These are phyloP conservation scores for Coleophoma eucalyptorum DNA, from an alignment of 2,329 filamentous ascomycete species.

Conservation along the genomic window DNA sequence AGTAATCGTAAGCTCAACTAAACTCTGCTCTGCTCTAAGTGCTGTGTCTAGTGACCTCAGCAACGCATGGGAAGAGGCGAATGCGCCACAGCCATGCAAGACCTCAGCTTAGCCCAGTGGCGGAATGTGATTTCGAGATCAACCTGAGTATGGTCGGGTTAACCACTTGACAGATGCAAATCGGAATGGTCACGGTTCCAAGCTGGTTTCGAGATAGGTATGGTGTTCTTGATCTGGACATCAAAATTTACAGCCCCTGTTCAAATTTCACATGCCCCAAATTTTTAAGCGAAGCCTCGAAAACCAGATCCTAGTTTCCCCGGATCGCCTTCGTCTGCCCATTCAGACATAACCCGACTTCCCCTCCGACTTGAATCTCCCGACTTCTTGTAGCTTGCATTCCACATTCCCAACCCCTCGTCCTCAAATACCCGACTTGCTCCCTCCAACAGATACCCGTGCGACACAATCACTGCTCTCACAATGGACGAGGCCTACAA, in stretches of 20 bases:
- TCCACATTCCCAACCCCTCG: no score
- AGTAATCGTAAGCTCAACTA: not conserved
- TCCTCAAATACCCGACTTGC: not conserved
- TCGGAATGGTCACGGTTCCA: not conserved
- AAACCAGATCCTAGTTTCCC: conserved; percentile 9
- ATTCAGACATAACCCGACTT: not conserved
- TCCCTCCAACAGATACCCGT: not conserved
- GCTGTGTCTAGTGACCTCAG: not conserved
- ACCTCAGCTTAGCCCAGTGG: no score
- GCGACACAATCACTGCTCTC: not conserved
- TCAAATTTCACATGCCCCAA: conserved; percentile 14
- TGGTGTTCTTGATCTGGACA: conserved; percentile 2
- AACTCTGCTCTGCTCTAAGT: not conserved
- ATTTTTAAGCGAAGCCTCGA: conserved; percentile 9
- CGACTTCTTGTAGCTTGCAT: no score
- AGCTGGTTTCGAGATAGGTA: no score
- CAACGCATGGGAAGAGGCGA: no score
- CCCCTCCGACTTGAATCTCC: no score
- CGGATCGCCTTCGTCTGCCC: no score
- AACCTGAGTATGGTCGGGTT: not conserved
- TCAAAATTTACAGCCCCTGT: conserved; percentile 7
- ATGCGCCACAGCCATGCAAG: no score
- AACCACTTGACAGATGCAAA: conserved; percentile 3
- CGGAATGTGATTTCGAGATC: no score
- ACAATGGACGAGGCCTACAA: conserved; percentile 59